Evolutionary conservation across 345 rosid species (phyloP), one percentile per base, ranked within the genome.

Genomic region (Abelmoschus esculentus): DNA sequence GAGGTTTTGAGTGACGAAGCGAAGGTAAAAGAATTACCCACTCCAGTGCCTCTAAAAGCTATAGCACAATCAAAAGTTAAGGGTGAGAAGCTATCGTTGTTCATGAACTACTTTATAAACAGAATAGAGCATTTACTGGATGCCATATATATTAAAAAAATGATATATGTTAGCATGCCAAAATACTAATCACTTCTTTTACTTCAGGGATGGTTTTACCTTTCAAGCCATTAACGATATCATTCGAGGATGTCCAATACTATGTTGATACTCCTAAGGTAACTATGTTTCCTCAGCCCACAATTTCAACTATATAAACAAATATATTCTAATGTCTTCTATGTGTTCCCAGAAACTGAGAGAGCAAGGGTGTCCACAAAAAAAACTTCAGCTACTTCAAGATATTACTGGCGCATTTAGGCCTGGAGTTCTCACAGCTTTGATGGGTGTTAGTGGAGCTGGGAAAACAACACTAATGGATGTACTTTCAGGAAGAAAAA

Each of bases 381-480:
- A 86, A 62, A 89, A 74, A 67, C 72, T 90, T 18, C 90, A 77
- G 60, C 88, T 93, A 52, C 93, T 92, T 72, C 74, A 83, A 47
- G 82, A 82, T 28, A 77, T 90, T 32, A 85, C 83, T 0, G 96
- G 96, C 22, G 79, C 84, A 19, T 89, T 89, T 70, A 83, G 87
- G 52, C 96, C 98, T 4, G 96, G 97, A 2, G 77, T 90, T 77
- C 86, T 90, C 28, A 87, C 96, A 5, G 92, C 91, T 19, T 69
- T 92, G 75, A 92, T 92, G 97, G 93, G 98, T 15, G 86, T 85
- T 22, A 90, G 89, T 49, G 98, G 98, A 65, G 98, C 98, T 13
- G 96, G 96, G 10, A 92, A 92, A 72, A 89, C 97, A 13, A 93
- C 97, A 46, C 84, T 93, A 22, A 79, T 93, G 42, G 97, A 93